Base-by-base conservation (phyloP, 768 basidiomycete genomes). In the Lactifluus volemus region DNA sequence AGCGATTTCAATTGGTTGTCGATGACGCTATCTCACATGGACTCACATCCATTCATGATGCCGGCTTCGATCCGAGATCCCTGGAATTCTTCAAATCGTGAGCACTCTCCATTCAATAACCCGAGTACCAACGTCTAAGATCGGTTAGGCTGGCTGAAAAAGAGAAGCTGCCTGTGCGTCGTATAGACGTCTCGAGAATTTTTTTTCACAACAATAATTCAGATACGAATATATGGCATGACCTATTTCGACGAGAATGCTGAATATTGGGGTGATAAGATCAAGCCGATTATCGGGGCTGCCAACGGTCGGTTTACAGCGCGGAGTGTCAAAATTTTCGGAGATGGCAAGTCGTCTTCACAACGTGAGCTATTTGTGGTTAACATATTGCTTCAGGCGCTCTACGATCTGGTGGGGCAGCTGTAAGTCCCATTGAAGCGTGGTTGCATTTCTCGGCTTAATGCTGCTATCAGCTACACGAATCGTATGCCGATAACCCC, bases 361-460 rank as follows among this genome's bases (percentile, higher is more conserved):
- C 39, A 30, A 25, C 32, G 41, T 19, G 29, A 45, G 36, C n/a
- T 48, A 17, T 44, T 49, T 49, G 56, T 19, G 45, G 44, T 41
- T 45, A 58, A 59, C 15, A 42, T 19, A 49, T 38, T 51, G 42
- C n/a, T 58, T 25, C 59, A 89, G 88, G 92, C 59, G 94, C 93
- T 34, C 75, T 97, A 41, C 82, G 94, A 36, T 87, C 87, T n/a
- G 87, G 91, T 59, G 94, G 93, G 49, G 92, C 94, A 49, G 93
- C 94, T 47, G 87, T 88, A 73, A 71, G 77, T 68, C 34, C 32
- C 29, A 15, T 7, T 49, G 12, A 48, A 34, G 9, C 39, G 29
- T 53, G 36, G 6, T 17, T 45, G 48, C 42, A 5, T 11, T 45
- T 32, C 30, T 60, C 17, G 36, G n/a, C 59, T 59, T 42, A 65